Evolutionary conservation across 352 stramenopile species (phyloP).

Genomic region (Globisporangium uncinulatum): DNA sequence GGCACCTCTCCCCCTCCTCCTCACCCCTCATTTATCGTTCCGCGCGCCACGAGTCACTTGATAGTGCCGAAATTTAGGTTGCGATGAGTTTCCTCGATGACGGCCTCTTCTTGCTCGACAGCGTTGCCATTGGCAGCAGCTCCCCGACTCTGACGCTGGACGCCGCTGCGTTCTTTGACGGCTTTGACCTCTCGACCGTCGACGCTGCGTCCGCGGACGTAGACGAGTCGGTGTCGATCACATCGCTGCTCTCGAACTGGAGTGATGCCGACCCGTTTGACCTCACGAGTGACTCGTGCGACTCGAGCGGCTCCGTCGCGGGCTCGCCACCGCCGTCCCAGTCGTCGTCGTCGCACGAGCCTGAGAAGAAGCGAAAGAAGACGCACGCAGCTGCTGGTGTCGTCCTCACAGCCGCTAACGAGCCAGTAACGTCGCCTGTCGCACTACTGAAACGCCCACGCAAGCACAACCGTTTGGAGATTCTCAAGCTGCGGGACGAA

Average conservation of each 20-base stretch:
- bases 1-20: too few species aligned
- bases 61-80: too few species aligned
- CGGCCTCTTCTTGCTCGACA: neutral
- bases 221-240: conserved; percentile 3
- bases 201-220: neutral
- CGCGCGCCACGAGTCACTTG: too few species aligned
- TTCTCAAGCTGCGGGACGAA: conserved; percentile 10
- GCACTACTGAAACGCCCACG: conserved; percentile 4
- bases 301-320: neutral
- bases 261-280: conserved; percentile 3
- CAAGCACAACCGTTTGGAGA: conserved; percentile 13
- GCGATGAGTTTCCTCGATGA: conserved; percentile 2
- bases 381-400: too few species aligned
- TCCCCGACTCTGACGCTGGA: conserved; percentile 1
- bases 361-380: neutral
- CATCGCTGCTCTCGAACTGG: conserved; percentile 4
- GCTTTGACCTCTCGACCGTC: neutral
- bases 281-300: neutral
- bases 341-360: neutral
- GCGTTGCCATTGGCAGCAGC: neutral
- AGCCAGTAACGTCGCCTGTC: too few species aligned
- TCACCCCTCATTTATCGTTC: too few species aligned
- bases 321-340: neutral
- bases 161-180: conserved; percentile 7
- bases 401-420: too few species aligned